Percentiles rank a stretch among this genome's conserved stretches.
Conservation (phyloP, 148 eudicot genomes). For the Rhododendron vialii region DNA sequence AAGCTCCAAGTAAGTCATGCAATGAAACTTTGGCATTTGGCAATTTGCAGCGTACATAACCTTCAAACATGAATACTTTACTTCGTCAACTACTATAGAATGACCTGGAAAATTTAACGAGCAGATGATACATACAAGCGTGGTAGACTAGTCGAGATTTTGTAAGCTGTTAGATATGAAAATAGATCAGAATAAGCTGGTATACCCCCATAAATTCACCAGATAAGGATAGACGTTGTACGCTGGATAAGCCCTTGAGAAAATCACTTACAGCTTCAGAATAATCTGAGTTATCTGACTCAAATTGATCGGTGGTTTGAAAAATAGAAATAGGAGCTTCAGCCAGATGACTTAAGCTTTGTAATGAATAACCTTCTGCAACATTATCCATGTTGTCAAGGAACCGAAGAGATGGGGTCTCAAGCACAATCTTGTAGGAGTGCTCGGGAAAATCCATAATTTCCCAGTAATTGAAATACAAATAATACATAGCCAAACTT, state of each 20-base stretch:
- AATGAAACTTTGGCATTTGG: background rate
- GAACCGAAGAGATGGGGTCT: background rate
- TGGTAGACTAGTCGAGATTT: background rate
- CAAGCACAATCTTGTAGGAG: background rate
- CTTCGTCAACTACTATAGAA: background rate
- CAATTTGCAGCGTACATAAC: background rate
- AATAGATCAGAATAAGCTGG: background rate
- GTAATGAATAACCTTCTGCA: background rate
- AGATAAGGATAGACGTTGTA: background rate
- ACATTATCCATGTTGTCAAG: background rate
- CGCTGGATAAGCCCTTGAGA: background rate
- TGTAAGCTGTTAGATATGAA: background rate
- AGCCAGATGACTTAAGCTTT: background rate
- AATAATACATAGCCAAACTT: background rate
- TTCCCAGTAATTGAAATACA: too few relatives aligned
- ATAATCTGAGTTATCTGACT: background rate
- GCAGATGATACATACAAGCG: background rate
- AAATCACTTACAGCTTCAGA: background rate
- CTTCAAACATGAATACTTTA: background rate
- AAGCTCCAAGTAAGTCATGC: background rate
- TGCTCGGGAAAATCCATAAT: background rate
- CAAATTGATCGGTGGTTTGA: background rate
- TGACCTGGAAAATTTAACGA: background rate
- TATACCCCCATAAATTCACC: background rate
- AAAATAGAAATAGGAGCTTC: constrained; percentile 9